phyloP scores from a whole-genome alignment of 129 eudicot species.

The Artemisia tridentata region DNA sequence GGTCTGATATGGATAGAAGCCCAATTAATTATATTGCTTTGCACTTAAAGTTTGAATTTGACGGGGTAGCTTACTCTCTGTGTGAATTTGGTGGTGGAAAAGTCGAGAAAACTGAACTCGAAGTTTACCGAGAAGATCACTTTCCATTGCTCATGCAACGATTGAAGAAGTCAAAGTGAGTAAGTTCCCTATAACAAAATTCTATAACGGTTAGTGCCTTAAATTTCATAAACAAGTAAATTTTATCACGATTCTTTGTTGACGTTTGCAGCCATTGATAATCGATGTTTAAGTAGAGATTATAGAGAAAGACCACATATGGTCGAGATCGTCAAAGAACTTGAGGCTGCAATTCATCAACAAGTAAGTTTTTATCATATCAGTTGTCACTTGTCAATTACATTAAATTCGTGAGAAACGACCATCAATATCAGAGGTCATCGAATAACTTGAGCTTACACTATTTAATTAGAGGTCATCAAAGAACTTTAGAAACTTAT shows the following conservation, averaged over 20 bases:
- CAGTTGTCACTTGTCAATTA: too few relatives aligned
- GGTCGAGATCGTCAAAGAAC: neutral
- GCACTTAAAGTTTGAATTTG: constrained; percentile 89
- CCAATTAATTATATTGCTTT: constrained; percentile 75
- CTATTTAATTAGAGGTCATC: too few relatives aligned
- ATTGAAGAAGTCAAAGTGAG: constrained; percentile 53
- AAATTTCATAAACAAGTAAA: too few relatives aligned
- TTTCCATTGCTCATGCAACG: constrained; percentile 84
- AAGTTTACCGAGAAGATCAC: constrained; percentile 76
- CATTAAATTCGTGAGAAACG: too few relatives aligned
- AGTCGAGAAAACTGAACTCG: constrained; percentile 61
- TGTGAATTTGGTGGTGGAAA: constrained; percentile 93
- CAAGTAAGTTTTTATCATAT: too few relatives aligned
- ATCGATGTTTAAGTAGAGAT: neutral
- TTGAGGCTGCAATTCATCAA: neutral
- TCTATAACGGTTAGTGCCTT: too few relatives aligned
- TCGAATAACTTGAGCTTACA: too few relatives aligned
- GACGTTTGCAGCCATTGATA: neutral
- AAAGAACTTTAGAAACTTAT: too few relatives aligned
- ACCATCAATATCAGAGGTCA: too few relatives aligned
- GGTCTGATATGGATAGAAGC: constrained; percentile 10
- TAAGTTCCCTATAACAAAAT: neutral
- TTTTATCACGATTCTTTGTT: neutral
- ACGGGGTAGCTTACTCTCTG: constrained; percentile 89
- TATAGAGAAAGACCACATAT: neutral